These are phyloP conservation scores for Xylaria sp. DNA, from an alignment of 2,329 filamentous ascomycete species.

Conservation along the genomic window DNA sequence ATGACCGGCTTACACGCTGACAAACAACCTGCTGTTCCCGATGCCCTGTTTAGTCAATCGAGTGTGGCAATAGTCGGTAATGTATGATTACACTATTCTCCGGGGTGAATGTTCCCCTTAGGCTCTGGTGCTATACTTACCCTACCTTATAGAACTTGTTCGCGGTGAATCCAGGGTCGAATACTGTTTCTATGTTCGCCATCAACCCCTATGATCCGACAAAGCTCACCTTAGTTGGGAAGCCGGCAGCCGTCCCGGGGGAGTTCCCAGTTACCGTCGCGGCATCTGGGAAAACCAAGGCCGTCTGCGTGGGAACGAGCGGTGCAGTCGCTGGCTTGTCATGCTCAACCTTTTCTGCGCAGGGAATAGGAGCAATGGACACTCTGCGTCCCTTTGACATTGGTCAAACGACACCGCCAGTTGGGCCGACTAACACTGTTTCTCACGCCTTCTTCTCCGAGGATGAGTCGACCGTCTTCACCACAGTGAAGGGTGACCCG, in stretches of 20 bases:
- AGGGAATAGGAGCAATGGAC: constrained; percentile 58
- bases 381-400: constrained; percentile 59
- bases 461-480: constrained; percentile 62
- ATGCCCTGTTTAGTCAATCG: constrained; percentile 63
- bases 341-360: constrained; percentile 40
- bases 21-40: constrained; percentile 47
- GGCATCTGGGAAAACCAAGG: constrained; percentile 50
- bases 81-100: constrained; percentile 49
- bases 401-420: constrained; percentile 66
- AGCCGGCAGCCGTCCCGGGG: constrained; percentile 56
- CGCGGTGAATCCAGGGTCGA: constrained; percentile 65
- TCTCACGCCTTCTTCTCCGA: constrained; percentile 69
- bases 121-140: constrained; percentile 11
- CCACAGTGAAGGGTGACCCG: constrained; percentile 70
- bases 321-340: constrained; percentile 50
- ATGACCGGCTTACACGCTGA: constrained; percentile 14
- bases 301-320: constrained; percentile 48
- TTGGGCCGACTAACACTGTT: constrained; percentile 66
- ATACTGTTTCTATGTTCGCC: constrained; percentile 61
- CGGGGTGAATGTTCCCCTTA: background rate
- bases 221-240: constrained; percentile 56
- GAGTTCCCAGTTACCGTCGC: constrained; percentile 65
- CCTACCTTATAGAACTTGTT: constrained; percentile 58
- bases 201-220: constrained; percentile 57
- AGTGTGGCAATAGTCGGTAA: constrained; percentile 60